A percentile compares a stretch with the other conserved stretches of the same genome.
These are phyloP conservation scores for Tephrocybe sp. DNA, from an alignment of 768 basidiomycete species.

Conservation along the genomic window DNA sequence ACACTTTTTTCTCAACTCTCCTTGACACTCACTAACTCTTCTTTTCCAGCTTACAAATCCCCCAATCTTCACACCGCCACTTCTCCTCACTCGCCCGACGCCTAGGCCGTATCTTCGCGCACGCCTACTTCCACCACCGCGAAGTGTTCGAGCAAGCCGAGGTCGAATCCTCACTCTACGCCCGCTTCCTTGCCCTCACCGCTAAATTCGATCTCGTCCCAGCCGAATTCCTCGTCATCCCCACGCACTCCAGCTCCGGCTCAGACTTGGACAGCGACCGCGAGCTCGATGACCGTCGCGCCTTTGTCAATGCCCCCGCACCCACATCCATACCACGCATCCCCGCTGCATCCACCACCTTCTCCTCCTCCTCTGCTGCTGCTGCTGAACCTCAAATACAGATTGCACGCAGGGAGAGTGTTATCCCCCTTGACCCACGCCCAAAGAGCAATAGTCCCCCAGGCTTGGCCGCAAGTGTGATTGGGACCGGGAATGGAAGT, in stretches of 20 bases:
- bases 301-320: no score
- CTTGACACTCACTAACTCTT: not conserved
- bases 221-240: conserved; percentile 80
- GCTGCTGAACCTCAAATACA: not conserved
- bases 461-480: not conserved
- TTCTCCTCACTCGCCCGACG: conserved; percentile 88
- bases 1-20: no score
- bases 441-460: conserved; percentile 19
- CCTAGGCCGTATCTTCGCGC: conserved; percentile 92
- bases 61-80: conserved; percentile 77
- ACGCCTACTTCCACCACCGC: conserved; percentile 94
- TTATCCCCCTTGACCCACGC: conserved; percentile 6
- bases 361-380: conserved; percentile 27
- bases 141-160: conserved; percentile 90
- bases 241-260: conserved; percentile 29
- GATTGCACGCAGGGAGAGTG: not conserved
- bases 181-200: conserved; percentile 84
- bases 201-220: conserved; percentile 81
- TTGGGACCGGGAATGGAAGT: conserved; percentile 15
- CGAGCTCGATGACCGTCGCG: conserved; percentile 14
- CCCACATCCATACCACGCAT: no score
- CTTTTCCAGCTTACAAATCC: conserved; percentile 68
- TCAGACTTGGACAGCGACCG: conserved; percentile 17
- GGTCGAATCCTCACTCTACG: conserved; percentile 86
- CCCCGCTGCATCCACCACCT: no score